Conservation (phyloP, 2,329 filamentous ascomycete genomes). For the Phyllosticta capitalensis region DNA sequence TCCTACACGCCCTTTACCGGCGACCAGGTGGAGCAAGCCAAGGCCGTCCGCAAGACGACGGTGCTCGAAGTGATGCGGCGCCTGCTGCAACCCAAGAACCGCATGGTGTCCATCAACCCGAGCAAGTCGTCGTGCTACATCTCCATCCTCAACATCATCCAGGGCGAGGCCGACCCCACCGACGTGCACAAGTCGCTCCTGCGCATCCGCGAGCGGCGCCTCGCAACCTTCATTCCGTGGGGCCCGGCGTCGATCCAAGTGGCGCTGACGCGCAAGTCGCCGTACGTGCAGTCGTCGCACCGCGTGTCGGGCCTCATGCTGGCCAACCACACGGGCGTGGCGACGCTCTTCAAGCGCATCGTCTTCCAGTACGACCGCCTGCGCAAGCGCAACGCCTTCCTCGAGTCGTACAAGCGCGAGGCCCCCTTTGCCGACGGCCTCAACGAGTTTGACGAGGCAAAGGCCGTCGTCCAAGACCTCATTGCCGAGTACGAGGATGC, state of each 20-base stretch:
- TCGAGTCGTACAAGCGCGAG: conserved; percentile 94
- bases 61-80: conserved; percentile 96
- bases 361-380: conserved; percentile 86
- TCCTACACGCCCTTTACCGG: conserved; percentile 97
- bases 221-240: conserved; percentile 98
- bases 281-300: conserved; percentile 88
- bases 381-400: conserved; percentile 91
- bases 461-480: conserved; percentile 81
- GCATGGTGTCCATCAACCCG: conserved; percentile 94
- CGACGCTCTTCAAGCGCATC: conserved; percentile 92
- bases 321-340: conserved; percentile 94
- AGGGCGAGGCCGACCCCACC: conserved; percentile 94
- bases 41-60: conserved; percentile 95
- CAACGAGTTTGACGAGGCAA: conserved; percentile 89
- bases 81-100: conserved; percentile 92
- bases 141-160: conserved; percentile 96
- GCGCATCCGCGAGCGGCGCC: conserved; percentile 83
- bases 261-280: conserved; percentile 89
- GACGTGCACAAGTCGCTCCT: conserved; percentile 95
- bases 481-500: conserved; percentile 95
- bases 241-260: conserved; percentile 96
- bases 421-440: conserved; percentile 86
- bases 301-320: conserved; percentile 95
- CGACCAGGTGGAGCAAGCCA: conserved; percentile 91
- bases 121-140: conserved; percentile 99